Base-by-base conservation (phyloP, 805 yeast genomes). In the Pichia gijzeniarum region DNA sequence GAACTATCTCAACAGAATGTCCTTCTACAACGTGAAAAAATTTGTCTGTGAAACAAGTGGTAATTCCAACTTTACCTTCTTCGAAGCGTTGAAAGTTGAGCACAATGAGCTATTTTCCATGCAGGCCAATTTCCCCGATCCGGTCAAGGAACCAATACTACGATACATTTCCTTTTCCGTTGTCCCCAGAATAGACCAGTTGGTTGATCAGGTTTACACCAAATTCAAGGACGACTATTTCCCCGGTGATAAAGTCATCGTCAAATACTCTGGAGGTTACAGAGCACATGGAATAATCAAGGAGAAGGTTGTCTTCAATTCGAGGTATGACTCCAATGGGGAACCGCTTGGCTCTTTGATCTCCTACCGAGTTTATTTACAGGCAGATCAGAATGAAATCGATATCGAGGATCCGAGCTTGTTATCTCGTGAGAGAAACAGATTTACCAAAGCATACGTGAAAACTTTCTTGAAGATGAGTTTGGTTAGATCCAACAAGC, bases 1-100 rank as follows among this genome's bases (percentile, higher is more conserved):
- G 44, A 88, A 81, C 9, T 91, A 87, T 57, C 67, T 93, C 40
- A 66, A 66, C 19, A 67, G 91, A 45, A 65, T 85, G 70, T 88
- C 85, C 61, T 85, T 82, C 63, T 85, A 85, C 62, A 74, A 74
- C 48, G 72, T 76, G 41, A 80, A 79, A 53, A 85, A 87, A 61
- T 93, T 93, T 65, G 93, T 89, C 12, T 93, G 98, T 68, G 99
- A 93, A 65, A 84, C 91, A 40, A 87, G 97, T 0, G 99, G 99
- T 13, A 86, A 88, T 57, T 83, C 96, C 16, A 84, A 95, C 56
- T 72, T 91, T 47, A 87, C 96, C 1, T 93, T 77, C 61, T 90
- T 90, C 61, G 95, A 93, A 57, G 99, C 98, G 0, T 71, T 78
- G 38, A 78, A 79, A 44, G 80, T 85, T 48, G 99, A 91, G 66